Percentiles rank a stretch among this genome's conserved stretches.
Conservation (phyloP, 2,329 filamentous ascomycete genomes). For the Macrophomina tecta region DNA sequence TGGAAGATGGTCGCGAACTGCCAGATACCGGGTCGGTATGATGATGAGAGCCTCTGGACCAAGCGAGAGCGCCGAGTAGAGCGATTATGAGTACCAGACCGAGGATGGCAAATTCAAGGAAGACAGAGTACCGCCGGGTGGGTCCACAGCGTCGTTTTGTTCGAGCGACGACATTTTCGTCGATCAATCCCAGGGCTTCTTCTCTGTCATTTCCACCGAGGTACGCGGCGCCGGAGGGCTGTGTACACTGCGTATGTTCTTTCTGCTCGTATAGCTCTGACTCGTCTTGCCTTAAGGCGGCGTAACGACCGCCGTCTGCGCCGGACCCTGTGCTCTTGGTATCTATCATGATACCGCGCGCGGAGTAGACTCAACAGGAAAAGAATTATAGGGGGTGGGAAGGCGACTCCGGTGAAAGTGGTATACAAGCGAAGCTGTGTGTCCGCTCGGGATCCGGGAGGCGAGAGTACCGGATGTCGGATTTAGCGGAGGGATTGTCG, state of each 20-base stretch:
- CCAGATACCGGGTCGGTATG: not conserved
- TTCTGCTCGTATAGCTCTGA: not conserved
- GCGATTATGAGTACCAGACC: conserved; percentile 5
- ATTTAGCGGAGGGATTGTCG: too few relatives aligned
- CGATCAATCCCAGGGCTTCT: not conserved
- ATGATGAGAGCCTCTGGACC: not conserved
- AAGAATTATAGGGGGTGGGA: too few relatives aligned
- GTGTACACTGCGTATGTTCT: not conserved
- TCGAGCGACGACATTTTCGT: not conserved
- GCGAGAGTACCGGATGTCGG: too few relatives aligned
- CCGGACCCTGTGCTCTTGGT: not conserved
- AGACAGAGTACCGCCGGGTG: conserved; percentile 3
- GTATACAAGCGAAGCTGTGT: too few relatives aligned
- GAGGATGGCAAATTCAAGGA: conserved; percentile 16
- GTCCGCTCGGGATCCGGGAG: too few relatives aligned
- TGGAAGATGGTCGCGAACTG: not conserved
- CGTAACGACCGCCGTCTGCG: not conserved
- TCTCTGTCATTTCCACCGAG: not conserved
- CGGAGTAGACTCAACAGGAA: too few relatives aligned
- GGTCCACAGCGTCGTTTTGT: conserved; percentile 12
- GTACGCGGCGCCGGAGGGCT: not conserved
- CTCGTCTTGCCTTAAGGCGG: not conserved
- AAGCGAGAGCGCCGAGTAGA: conserved; percentile 3
- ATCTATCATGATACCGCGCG: not conserved
- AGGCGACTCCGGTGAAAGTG: too few relatives aligned